Conservation (phyloP, 352 stramenopile genomes). For the Phytophthora constricta region DNA sequence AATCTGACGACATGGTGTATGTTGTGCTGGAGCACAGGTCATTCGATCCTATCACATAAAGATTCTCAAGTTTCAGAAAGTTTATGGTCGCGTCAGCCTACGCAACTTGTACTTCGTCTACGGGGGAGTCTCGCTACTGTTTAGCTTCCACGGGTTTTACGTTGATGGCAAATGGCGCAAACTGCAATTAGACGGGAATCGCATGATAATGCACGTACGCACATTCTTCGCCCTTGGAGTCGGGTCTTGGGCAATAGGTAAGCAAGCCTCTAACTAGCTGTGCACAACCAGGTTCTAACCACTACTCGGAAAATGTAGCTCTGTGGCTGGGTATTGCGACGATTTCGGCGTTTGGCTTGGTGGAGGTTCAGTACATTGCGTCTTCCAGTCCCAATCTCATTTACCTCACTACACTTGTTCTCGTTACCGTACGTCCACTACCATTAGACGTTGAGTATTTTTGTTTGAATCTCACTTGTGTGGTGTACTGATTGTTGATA, state of each 20-base stretch:
- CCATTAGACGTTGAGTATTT: constrained; percentile 1
- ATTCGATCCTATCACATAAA: constrained; percentile 52
- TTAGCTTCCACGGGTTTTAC: constrained; percentile 75
- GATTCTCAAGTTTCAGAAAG: constrained; percentile 54
- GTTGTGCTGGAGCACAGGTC: no score
- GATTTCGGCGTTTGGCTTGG: constrained; percentile 64
- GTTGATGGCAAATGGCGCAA: constrained; percentile 66
- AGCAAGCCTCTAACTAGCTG: neutral
- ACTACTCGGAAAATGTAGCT: constrained; percentile 31
- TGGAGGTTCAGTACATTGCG: constrained; percentile 66
- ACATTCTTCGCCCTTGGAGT: constrained; percentile 67
- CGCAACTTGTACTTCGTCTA: constrained; percentile 78
- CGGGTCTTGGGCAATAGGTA: constrained; percentile 54
- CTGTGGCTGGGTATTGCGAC: constrained; percentile 67
- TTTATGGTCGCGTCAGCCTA: constrained; percentile 41
- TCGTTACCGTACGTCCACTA: constrained; percentile 59
- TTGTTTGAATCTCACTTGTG: no score
- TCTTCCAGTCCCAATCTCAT: constrained; percentile 62
- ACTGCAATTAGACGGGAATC: constrained; percentile 67
- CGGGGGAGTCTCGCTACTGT: constrained; percentile 45
- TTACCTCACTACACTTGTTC: constrained; percentile 66
- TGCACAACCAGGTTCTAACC: neutral
- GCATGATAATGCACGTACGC: constrained; percentile 72
- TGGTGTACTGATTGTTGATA: no score
- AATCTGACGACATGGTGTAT: no score